phyloP scores from a whole-genome alignment of 345 rosid genomes.

The Gossypium rotundifolium region DNA sequence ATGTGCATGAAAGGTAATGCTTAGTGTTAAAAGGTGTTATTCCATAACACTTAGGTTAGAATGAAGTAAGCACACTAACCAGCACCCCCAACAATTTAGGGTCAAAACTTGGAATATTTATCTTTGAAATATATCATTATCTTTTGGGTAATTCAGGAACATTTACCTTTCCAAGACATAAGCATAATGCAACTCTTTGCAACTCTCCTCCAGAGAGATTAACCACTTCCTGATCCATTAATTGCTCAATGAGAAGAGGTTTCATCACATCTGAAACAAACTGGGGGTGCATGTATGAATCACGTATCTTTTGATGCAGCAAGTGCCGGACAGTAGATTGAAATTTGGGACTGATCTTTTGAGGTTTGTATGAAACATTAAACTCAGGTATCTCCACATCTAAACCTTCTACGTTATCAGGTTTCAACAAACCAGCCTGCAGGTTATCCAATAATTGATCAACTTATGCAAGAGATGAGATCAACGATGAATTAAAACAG shows the following conservation, averaged over 20 bases:
- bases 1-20: neutral
- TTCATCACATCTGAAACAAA: conserved; percentile 97
- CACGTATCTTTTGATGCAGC: conserved; percentile 89
- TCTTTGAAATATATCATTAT: neutral
- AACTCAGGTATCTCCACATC: conserved; percentile 90
- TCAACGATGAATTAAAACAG: neutral
- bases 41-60: neutral
- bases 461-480: neutral
- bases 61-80: neutral
- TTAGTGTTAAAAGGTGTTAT: neutral
- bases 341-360: conserved; percentile 91
- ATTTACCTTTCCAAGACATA: conserved; percentile 92
- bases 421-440: conserved; percentile 91
- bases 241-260: conserved; percentile 93
- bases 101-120: neutral
- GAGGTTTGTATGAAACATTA: conserved; percentile 96
- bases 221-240: conserved; percentile 92
- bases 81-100: conserved; percentile 1
- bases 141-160: neutral
- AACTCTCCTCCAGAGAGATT: conserved; percentile 98
- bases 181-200: conserved; percentile 94
- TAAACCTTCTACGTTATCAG: conserved; percentile 64
- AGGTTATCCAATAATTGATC: conserved; percentile 15
- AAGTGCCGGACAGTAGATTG: conserved; percentile 72
- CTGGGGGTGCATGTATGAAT: conserved; percentile 88